phyloP scores from a whole-genome alignment of 2,329 filamentous ascomycete genomes.

The Exophiala phaeomuriformis region DNA sequence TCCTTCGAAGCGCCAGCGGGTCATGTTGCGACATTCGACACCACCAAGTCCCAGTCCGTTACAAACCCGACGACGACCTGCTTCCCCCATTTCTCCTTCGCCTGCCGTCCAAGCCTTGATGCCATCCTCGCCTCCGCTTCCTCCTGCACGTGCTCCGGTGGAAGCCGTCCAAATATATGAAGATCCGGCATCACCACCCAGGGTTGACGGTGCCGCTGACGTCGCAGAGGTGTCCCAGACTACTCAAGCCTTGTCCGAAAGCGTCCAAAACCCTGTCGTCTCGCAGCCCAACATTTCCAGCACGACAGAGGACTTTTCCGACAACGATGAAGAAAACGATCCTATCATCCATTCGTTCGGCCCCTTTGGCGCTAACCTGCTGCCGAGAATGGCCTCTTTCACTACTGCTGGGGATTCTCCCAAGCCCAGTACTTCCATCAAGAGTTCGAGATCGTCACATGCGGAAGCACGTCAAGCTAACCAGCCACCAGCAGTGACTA shows the following conservation, averaged over 20 bases:
- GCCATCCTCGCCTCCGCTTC: slow-evolving; percentile 35
- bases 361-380: slow-evolving; percentile 76
- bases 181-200: slow-evolving; percentile 42
- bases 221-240: slow-evolving; percentile 9
- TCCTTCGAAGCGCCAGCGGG: slow-evolving; percentile 39
- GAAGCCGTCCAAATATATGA: slow-evolving; percentile 59
- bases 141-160: slow-evolving; percentile 1
- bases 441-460: slow-evolving; percentile 29
- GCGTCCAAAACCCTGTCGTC: slow-evolving; percentile 17
- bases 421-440: slow-evolving; percentile 14
- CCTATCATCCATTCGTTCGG: slow-evolving; percentile 88
- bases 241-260: slow-evolving; percentile 32
- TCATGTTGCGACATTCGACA: slow-evolving; percentile 26
- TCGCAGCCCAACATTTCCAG: slow-evolving; percentile 11
- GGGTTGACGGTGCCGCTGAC: slow-evolving; percentile 4
- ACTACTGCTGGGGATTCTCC: slow-evolving; percentile 56
- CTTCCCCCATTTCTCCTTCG: slow-evolving; percentile 70
- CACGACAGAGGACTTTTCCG: slow-evolving; percentile 52
- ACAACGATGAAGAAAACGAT: slow-evolving; percentile 90
- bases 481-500: slow-evolving; percentile 29
- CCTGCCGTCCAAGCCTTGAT: slow-evolving; percentile 46
- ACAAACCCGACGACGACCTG: slow-evolving; percentile 55
- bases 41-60: slow-evolving; percentile 41
- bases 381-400: slow-evolving; percentile 75
- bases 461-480: slow-evolving; percentile 33